A percentile compares a stretch with the other conserved stretches of the same genome.
Evolutionary conservation across 2,329 filamentous ascomycete genomes (phyloP).

Genomic region (Myriosclerotinia duriaeana): DNA sequence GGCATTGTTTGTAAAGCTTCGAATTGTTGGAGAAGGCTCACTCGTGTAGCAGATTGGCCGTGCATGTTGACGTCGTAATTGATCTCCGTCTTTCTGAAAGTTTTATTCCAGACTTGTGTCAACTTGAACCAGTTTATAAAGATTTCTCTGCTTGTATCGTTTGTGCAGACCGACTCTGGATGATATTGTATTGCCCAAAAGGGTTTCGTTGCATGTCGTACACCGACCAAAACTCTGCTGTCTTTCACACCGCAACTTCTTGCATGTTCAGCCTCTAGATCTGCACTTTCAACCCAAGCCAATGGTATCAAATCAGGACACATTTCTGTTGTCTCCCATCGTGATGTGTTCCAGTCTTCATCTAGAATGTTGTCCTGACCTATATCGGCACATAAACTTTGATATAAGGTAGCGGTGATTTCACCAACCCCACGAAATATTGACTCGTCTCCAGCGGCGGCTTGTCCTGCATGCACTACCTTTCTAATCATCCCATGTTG

Average conservation of each 20-base stretch:
- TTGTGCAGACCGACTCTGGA: slow-evolving; percentile 69
- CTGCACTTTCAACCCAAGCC: slow-evolving; percentile 40
- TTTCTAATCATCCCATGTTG: slow-evolving; percentile 62
- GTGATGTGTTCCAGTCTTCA: slow-evolving; percentile 31
- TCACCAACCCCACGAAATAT: slow-evolving; percentile 39
- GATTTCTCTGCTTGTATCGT: slow-evolving; percentile 52
- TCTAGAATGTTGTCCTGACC: slow-evolving; percentile 33
- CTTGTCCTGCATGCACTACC: slow-evolving; percentile 49
- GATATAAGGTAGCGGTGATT: slow-evolving; percentile 44
- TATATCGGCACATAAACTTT: slow-evolving; percentile 43
- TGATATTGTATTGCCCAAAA: slow-evolving; percentile 72
- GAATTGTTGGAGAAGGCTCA: slow-evolving; percentile 36
- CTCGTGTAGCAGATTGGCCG: slow-evolving; percentile 32
- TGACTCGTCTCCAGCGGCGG: slow-evolving; percentile 19
- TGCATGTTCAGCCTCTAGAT: slow-evolving; percentile 31
- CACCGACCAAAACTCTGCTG: slow-evolving; percentile 57
- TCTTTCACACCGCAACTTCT: slow-evolving; percentile 36
- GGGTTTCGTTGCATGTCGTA: slow-evolving; percentile 56
- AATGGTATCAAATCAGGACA: slow-evolving; percentile 38
- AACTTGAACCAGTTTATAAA: slow-evolving; percentile 63
- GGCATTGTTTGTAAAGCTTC: slow-evolving; percentile 23
- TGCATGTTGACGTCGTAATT: slow-evolving; percentile 24
- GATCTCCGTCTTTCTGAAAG: slow-evolving; percentile 20
- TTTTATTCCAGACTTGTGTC: slow-evolving; percentile 48
- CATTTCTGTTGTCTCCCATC: slow-evolving; percentile 32